Base-by-base conservation (phyloP, 805 yeast genomes). In the Geotrichum ghanense region DNA sequence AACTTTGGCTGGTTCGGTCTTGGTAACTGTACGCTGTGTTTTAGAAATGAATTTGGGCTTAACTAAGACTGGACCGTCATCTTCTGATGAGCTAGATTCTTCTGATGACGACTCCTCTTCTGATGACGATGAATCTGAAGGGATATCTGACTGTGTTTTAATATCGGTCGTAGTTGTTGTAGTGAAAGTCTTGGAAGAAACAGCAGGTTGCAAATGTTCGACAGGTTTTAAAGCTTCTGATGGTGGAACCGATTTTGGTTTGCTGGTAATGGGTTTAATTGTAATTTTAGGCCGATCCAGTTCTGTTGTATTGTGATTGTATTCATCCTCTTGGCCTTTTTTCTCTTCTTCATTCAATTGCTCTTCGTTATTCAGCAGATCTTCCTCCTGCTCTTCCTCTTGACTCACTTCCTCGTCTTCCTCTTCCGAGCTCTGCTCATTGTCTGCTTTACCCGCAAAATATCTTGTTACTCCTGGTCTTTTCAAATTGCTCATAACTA, bases 21-120 rank as follows among this genome's bases (percentile, higher is more conserved):
- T 45, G 47, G 43, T 52, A 56, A 34, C 53, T 49, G 22, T 54
- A 49, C 50, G 58, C 57, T 26, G 42, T 34, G 44, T 47, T 51
- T 57, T 62, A 12, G 62, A 56, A 2, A 62, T 51, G 47, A 62
- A 62, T 7, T 51, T 54, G 1, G 66, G 66, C 21, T 60, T 50
- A 5, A 51, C 45, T 20, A 57, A 26, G 9, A 12, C 42, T 7
- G 42, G 34, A 16, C 46, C 50, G 6, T 37, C 43, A 9, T 47
- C 44, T 3, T 46, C 40, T 27, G 2, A 7, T n/a, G 37, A 31
- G 12, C 16, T 22, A 5, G 16, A 12, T 12, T 20, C 44, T 41
- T 22, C 24, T 19, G 44, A 23, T 45, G 46, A 23, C 26, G 39
- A 24, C 16, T 25, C 10, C 21, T 40, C 3, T 3, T 24, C 9